Percentiles rank a stretch among this genome's conserved stretches.
Conservation (phyloP, 169 alveolate genomes). For the Babesia bovis region DNA sequence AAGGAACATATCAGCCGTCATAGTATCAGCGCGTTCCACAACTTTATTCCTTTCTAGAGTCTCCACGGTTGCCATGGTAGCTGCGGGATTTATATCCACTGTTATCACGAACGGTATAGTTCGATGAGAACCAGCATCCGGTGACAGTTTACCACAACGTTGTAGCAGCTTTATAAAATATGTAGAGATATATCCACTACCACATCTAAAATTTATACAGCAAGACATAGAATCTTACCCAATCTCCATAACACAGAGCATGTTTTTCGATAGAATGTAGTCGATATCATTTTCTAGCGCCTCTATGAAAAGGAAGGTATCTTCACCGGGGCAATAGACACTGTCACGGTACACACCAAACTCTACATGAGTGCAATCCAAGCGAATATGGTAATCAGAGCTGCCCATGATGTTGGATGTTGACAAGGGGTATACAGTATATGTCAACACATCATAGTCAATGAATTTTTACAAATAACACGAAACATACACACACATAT, state of each 20-base stretch:
- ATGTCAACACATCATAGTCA: too few relatives aligned
- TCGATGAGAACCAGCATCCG: background rate
- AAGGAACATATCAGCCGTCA: slow-evolving; percentile 32
- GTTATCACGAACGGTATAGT: slow-evolving; percentile 35
- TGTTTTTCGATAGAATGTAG: background rate
- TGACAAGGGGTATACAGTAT: too few relatives aligned
- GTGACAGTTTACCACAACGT: background rate
- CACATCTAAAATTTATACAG: slow-evolving; percentile 18
- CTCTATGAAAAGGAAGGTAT: slow-evolving; percentile 72
- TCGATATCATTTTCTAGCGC: slow-evolving; percentile 62
- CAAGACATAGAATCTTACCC: background rate
- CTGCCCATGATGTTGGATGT: too few relatives aligned
- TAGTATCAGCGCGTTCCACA: slow-evolving; percentile 2
- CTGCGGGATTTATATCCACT: slow-evolving; percentile 46
- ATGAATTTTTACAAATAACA: too few relatives aligned
- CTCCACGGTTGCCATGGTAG: slow-evolving; percentile 21
- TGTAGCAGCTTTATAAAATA: slow-evolving; percentile 31
- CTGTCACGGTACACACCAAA: slow-evolving; percentile 40
- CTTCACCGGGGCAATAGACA: slow-evolving; percentile 75
- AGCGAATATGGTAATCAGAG: background rate
- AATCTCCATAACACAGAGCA: slow-evolving; percentile 1
- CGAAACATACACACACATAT: too few relatives aligned
- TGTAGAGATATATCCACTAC: slow-evolving; percentile 67
- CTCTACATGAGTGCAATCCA: slow-evolving; percentile 53
- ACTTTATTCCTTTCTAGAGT: slow-evolving; percentile 15